phyloP scores from a whole-genome alignment of 768 basidiomycete genomes.

The Kockovaella imperatae region DNA sequence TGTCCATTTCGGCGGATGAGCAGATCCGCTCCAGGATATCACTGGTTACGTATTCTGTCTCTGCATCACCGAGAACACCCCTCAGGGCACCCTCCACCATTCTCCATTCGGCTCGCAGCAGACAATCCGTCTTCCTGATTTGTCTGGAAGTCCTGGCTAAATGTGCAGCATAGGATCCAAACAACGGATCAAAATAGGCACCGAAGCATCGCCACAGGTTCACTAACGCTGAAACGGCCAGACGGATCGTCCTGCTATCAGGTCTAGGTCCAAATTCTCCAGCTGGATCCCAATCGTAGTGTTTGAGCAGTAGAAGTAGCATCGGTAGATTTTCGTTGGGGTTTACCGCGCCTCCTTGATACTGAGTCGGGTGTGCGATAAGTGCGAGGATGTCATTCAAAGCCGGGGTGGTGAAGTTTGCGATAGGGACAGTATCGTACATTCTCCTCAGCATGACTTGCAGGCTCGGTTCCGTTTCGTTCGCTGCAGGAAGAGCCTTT shows the following conservation, averaged over 20 bases:
- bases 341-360: no score
- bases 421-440: background rate
- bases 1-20: background rate
- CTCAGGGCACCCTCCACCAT: no score
- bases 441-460: background rate
- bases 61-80: background rate
- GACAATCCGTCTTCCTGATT: background rate
- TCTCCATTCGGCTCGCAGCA: background rate
- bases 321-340: background rate
- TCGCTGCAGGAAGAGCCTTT: background rate
- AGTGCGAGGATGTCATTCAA: background rate
- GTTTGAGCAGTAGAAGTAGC: background rate
- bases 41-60: background rate
- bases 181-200: background rate
- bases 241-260: background rate
- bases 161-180: background rate
- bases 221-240: background rate
- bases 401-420: background rate
- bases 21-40: background rate
- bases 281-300: background rate
- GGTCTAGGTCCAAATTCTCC: background rate
- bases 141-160: background rate
- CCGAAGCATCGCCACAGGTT: background rate
- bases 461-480: background rate
- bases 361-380: background rate